Base-by-base conservation (phyloP, 495 filamentous ascomycete species). In the Thermothielavioides terrestris region DNA sequence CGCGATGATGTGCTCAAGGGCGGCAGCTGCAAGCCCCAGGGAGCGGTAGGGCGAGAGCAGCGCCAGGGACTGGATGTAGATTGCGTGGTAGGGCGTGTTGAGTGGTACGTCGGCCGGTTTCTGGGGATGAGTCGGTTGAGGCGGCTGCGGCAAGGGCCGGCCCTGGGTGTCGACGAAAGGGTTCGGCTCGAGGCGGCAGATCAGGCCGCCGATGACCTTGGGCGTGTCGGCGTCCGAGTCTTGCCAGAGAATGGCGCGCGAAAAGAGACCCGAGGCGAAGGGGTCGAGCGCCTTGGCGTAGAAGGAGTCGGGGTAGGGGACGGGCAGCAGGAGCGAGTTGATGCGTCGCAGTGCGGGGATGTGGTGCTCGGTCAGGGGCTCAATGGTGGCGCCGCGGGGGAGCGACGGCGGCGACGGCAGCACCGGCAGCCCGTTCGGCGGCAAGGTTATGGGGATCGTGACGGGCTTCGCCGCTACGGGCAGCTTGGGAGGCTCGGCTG, bases 31-130 rank as follows among this genome's bases (percentile, higher is more conserved):
- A n/a, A 96, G 75, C 0, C 90, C 90, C 31, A 83, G 75, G 1
- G 73, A 68, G 5, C 92, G 81, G 68, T 92, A 94, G 0, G 92
- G 88, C 0, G 89, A 84, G 10, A 95, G 80, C 0, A 92, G 72
- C 42, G 80, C 78, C 0, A 98, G 75, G 1, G 90, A 95, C 60
- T 89, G 85, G 55, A 98, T 86, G 72, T 98, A 98, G 22, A 98
- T 73, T 73, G 58, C 57, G 56, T 71, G 67, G 34, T 62, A 59
- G 25, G 58, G 63, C 31, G 46, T 56, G 46, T 21, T 25, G 26
- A 22, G 30, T 6, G 28, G 20, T 10, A 27, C 5, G 28, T 14
- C 27, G 32, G 48, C 2, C 18, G 26, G 18, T 4, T 17, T 42
- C 3, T 31, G 34, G 5, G 22, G 23, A 23, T 50, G 6, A 3